phyloP scores from a whole-genome alignment of 352 stramenopile genomes.

The Globisporangium barbulae region DNA sequence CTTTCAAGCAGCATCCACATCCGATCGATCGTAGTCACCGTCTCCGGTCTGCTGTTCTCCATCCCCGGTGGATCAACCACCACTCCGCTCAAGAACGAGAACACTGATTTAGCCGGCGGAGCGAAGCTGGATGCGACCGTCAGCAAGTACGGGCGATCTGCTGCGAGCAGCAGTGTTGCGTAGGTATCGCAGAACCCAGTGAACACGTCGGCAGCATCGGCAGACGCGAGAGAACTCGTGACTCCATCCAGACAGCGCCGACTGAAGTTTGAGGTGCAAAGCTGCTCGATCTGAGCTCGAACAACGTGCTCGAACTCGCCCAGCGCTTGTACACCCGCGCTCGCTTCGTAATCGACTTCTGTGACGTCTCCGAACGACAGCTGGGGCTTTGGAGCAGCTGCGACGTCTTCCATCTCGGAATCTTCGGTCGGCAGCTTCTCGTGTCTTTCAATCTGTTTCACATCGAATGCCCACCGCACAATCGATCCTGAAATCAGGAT shows the following conservation, averaged over 20 bases:
- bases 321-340: neutral
- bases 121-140: conserved; percentile 42
- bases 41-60: neutral
- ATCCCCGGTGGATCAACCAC: conserved; percentile 27
- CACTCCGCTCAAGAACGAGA: conserved; percentile 50
- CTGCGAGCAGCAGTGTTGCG: conserved; percentile 36
- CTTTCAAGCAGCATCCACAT: conserved; percentile 39
- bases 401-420: conserved; percentile 28
- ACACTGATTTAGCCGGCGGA: conserved; percentile 36
- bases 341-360: neutral
- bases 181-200: conserved; percentile 35
- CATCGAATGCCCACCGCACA: conserved; percentile 35
- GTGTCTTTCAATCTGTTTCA: conserved; percentile 20
- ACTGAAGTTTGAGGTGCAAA: conserved; percentile 28
- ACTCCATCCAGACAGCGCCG: conserved; percentile 29
- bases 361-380: neutral
- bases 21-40: conserved; percentile 21
- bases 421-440: conserved; percentile 18
- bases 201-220: conserved; percentile 19
- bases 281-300: conserved; percentile 17
- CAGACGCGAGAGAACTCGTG: neutral
- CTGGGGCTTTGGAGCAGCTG: conserved; percentile 12
- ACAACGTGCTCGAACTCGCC: conserved; percentile 9
- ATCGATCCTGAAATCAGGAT: conserved; percentile 26
- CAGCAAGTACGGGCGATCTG: conserved; percentile 43